These are phyloP conservation scores for Torulaspora indica DNA, from an alignment of 805 yeast genomes.

Conservation along the genomic window DNA sequence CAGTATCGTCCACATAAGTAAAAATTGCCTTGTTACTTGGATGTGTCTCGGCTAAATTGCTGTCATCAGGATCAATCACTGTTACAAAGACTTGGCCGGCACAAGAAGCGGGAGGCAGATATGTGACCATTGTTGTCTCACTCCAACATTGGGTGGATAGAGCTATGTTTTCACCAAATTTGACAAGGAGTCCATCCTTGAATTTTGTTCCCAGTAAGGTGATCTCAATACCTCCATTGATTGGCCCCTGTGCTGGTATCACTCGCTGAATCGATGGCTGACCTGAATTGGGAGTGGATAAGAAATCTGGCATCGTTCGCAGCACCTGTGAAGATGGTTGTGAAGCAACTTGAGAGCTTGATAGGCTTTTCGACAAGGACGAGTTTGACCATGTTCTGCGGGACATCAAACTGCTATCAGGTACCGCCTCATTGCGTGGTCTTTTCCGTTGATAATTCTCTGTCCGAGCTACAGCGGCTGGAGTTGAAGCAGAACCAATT, in stretches of 20 bases:
- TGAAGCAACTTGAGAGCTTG: constrained; percentile 7
- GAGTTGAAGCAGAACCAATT: constrained; percentile 8
- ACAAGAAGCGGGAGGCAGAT: constrained; percentile 82
- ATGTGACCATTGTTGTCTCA: constrained; percentile 86
- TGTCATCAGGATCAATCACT: constrained; percentile 45
- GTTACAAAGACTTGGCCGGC: constrained; percentile 91
- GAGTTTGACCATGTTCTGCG: constrained; percentile 18
- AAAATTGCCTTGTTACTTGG: constrained; percentile 47
- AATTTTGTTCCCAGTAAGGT: constrained; percentile 86
- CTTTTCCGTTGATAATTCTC: constrained; percentile 22
- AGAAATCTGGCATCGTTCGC: constrained; percentile 11
- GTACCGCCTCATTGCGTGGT: constrained; percentile 12
- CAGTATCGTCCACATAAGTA: constrained; percentile 93
- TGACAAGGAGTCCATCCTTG: constrained; percentile 73
- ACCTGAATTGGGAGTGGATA: constrained; percentile 4
- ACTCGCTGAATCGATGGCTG: constrained; percentile 72
- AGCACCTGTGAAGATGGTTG: constrained; percentile 9
- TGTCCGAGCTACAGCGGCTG: constrained; percentile 18
- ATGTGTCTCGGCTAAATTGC: constrained; percentile 17
- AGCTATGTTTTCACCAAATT: constrained; percentile 78
- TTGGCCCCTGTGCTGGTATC: constrained; percentile 93
- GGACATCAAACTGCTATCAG: constrained; percentile 11
- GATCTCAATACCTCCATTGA: constrained; percentile 93
- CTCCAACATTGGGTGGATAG: constrained; percentile 95
- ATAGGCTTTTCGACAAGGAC: constrained; percentile 9